Base-by-base conservation (phyloP, 768 basidiomycete species). In the Terana coerulea region DNA sequence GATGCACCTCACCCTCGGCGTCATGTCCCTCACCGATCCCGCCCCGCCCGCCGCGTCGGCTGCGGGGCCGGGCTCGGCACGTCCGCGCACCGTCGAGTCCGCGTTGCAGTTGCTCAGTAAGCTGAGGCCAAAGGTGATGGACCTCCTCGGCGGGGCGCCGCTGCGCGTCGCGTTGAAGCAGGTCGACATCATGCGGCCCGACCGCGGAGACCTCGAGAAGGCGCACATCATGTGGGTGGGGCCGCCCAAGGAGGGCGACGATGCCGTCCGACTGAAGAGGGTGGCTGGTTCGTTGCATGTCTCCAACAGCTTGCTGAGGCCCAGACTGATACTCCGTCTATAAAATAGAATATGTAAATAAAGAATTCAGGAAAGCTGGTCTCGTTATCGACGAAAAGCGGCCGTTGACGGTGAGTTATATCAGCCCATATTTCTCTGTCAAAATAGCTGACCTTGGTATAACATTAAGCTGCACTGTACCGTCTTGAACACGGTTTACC, bases 1-100 rank as follows among this genome's bases (percentile, higher is more conserved):
- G n/a, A 66, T 89, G 36, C 88, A 91, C 64, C 66, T 90, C 51
- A 90, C 88, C 0, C 68, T 91, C 2, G 88, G 87, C 1, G 86
- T 88, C 1, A 85, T 91, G 83, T 67, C 77, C 0, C 79, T 89
- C 29, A 64, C 44, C 33, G 12, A 40, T 24, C 5, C 39, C 25
- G 5, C 37, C 5, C 42, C 42, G n/a, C 6, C 12, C 8, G 5
- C 25, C 42, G 12, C 26, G 25, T 33, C 31, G 9, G 31, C 15
- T 8, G 31, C 31, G 31, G 7, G 25, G 12, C 8, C 42, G 14
- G 15, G 7, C 15, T 6, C 35, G 5, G 5, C 17, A 19, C 6
- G 15, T 5, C 43, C 5, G 17, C 30, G 3, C 22, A 66, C 65
- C 9, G 50, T 72, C 11, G 41, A 42, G 0, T 50, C 49, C 4